Evolutionary conservation across 768 basidiomycete genomes (phyloP), one percentile per base, ranked within the genome.

Genomic region (Boletus barrowsii): DNA sequence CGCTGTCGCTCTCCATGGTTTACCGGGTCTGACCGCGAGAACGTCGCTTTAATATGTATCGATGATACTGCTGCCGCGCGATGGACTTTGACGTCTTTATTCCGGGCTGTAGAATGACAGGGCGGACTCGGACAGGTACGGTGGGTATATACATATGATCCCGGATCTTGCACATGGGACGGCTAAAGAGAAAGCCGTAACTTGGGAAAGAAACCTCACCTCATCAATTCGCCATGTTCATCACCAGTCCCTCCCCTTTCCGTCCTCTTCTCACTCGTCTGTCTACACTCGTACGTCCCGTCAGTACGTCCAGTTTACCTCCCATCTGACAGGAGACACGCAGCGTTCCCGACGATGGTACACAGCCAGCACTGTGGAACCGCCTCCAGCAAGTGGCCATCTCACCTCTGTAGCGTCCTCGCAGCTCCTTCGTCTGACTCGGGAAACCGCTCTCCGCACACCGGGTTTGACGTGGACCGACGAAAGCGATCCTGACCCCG

Each of bases 321-420:
- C 40, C 13, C 26, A 18, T 54, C 49, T 58, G 26, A 49, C 45
- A 22, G 32, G 22, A 4, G 14, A 41, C 52, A 49, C 53, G 37
- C 48, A 51, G n/a, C 53, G 22, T 39, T 49, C 51, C 37, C 46
- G 51, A 57, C 79, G 83, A 55, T 75, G 73, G 68, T 80, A 81
- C 64, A 82, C 85, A 4, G 79, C 83, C 41, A 61, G 8, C 26
- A 62, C 74, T 5, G 72, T 72, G 11, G 83, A 86, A 56, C 80
- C 87, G 18, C 88, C 87, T n/a, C 81, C 88, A 53, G 82, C 91
- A n/a, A 83, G 86, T 30, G 91, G 91, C 15, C 86, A 90, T 69
- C 69, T 86, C 50, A 83, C 87, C 3, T 80, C 83, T n/a, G 75
- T 90, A 46, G 83, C 89, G 7, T 83, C 81, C 7, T 92, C 90